Conservation (phyloP, 805 yeast species). For the Maudiozyma saulgeensis region DNA sequence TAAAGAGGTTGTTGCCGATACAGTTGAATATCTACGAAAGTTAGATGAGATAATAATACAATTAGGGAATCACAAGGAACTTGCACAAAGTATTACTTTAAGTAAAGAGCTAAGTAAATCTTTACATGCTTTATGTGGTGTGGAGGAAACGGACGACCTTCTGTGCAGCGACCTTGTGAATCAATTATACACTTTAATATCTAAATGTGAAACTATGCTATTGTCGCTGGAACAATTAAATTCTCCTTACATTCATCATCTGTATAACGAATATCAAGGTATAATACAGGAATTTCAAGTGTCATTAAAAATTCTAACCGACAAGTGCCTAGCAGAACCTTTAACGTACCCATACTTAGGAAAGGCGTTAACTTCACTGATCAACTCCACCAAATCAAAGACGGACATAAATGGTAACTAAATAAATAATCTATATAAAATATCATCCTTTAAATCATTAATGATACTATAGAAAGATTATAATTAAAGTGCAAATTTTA, state of each 20-base stretch:
- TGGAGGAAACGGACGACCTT: slow-evolving; percentile 14
- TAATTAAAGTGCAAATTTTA: neutral
- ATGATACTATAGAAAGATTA: neutral
- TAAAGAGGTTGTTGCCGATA: slow-evolving; percentile 17
- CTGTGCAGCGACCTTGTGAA: slow-evolving; percentile 12
- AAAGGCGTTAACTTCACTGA: slow-evolving; percentile 6
- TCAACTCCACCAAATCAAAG: neutral
- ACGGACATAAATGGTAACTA: neutral
- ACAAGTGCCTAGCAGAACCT: slow-evolving; percentile 16
- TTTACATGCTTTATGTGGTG: slow-evolving; percentile 21
- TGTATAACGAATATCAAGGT: slow-evolving; percentile 25
- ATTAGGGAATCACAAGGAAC: slow-evolving; percentile 11
- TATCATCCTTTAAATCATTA: too few species aligned
- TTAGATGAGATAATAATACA: slow-evolving; percentile 16
- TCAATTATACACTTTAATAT: slow-evolving; percentile 9
- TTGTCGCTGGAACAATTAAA: slow-evolving; percentile 9
- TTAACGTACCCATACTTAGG: slow-evolving; percentile 7
- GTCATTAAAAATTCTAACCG: slow-evolving; percentile 22
- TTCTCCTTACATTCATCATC: slow-evolving; percentile 22
- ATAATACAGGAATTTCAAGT: slow-evolving; percentile 23
- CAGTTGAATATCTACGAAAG: slow-evolving; percentile 20
- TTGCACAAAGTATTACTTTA: slow-evolving; percentile 11
- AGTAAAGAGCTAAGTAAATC: slow-evolving; percentile 18
- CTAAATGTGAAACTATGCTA: slow-evolving; percentile 7
- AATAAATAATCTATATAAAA: neutral